Conservation (phyloP, 495 filamentous ascomycete genomes). For the Penicillium paradoxum region DNA sequence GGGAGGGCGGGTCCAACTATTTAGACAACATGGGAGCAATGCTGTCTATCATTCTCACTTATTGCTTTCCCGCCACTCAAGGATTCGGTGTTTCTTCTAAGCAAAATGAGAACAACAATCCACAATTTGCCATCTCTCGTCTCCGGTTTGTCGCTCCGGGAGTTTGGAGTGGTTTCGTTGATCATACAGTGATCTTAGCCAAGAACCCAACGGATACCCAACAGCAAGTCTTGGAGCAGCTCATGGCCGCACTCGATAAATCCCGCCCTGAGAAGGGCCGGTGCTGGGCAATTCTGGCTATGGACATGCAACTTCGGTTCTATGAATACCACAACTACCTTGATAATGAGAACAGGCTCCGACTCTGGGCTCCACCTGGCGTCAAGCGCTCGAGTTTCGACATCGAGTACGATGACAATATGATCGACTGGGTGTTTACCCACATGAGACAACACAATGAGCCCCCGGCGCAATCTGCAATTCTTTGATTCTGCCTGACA, state of each 20-base stretch:
- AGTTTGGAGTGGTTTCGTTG: background rate
- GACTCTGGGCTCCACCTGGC: background rate
- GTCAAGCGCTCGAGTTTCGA: too few species aligned
- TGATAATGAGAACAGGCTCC: background rate
- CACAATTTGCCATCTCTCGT: background rate
- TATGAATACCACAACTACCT: background rate
- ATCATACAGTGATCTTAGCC: background rate
- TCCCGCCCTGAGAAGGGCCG: background rate
- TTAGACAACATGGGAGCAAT: background rate
- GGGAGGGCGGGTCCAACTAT: background rate
- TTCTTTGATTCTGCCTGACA: too few species aligned
- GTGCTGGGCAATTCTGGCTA: background rate
- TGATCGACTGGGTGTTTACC: background rate
- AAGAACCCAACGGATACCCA: background rate
- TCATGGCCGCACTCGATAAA: background rate
- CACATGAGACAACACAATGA: background rate
- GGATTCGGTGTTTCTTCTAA: background rate
- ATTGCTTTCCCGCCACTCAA: background rate
- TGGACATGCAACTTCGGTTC: background rate
- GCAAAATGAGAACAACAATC: background rate
- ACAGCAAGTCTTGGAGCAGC: background rate
- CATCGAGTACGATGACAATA: background rate
- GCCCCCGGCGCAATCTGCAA: background rate
- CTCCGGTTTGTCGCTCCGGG: background rate
- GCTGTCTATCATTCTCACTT: background rate